Conservation (phyloP, 2,329 filamentous ascomycete species). For the Microcyclospora pomicola region DNA sequence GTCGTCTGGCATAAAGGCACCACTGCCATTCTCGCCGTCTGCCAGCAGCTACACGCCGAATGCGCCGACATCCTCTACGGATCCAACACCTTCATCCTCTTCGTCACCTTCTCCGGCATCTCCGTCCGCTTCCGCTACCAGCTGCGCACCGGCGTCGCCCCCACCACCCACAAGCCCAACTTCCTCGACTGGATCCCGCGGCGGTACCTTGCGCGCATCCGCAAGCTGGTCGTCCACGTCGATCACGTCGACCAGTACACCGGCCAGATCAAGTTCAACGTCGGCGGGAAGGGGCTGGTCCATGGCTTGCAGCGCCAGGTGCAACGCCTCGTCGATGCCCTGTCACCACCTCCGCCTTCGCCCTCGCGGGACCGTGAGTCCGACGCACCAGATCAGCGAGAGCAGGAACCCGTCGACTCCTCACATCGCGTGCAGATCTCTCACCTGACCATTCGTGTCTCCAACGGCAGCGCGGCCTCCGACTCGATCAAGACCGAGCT, state of each 20-base stretch:
- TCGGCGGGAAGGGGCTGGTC: conserved; percentile 30
- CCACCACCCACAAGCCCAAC: conserved; percentile 24
- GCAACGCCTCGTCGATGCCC: conserved; percentile 25
- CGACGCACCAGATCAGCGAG: conserved; percentile 1
- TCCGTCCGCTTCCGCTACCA: conserved; percentile 32
- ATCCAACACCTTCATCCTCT: conserved; percentile 31
- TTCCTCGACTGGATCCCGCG: conserved; percentile 31
- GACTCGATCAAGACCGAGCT: conserved; percentile 19
- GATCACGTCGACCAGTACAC: conserved; percentile 37
- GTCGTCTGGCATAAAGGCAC: conserved; percentile 31
- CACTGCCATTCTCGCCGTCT: conserved; percentile 26
- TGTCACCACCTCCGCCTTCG: conserved; percentile 9
- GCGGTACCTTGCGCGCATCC: conserved; percentile 29
- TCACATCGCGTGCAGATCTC: neutral
- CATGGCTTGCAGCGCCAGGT: conserved; percentile 30
- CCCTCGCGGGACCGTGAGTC: too few relatives aligned
- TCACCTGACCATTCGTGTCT: conserved; percentile 11
- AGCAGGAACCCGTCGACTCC: too few relatives aligned
- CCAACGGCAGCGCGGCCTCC: conserved; percentile 19
- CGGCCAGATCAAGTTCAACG: conserved; percentile 39
- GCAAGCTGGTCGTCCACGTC: conserved; percentile 30
- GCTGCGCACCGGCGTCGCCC: conserved; percentile 27
- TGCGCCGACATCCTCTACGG: conserved; percentile 34
- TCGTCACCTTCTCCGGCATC: conserved; percentile 31
- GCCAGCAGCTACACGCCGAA: conserved; percentile 31